These are phyloP conservation scores for Inga leiocalycina DNA, from an alignment of 306 rosid species.

Conservation along the genomic window DNA sequence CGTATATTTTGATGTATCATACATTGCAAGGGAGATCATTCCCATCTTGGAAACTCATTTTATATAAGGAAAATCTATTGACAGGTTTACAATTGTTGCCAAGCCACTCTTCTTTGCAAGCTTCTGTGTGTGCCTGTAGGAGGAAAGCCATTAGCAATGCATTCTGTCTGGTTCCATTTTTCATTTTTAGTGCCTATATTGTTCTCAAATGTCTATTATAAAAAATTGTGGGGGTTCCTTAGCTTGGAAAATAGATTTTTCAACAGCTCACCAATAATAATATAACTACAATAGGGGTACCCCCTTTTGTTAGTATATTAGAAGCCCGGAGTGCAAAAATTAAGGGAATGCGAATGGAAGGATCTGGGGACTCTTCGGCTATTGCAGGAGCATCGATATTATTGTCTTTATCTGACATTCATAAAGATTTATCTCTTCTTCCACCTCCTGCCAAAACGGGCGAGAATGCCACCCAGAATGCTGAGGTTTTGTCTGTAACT, in stretches of 20 bases:
- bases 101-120: background rate
- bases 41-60: too few species aligned
- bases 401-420: slow-evolving; percentile 74
- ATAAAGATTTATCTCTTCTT: slow-evolving; percentile 63
- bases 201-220: slow-evolving; percentile 5
- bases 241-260: slow-evolving; percentile 66
- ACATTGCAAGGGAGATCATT: too few species aligned
- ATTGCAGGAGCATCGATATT: slow-evolving; percentile 91
- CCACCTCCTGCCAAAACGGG: slow-evolving; percentile 64
- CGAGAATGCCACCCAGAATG: slow-evolving; percentile 54
- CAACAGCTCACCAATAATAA: slow-evolving; percentile 67
- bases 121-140: slow-evolving; percentile 5
- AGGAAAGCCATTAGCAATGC: slow-evolving; percentile 10
- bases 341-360: slow-evolving; percentile 72
- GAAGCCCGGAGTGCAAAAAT: slow-evolving; percentile 80
- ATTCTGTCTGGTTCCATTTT: slow-evolving; percentile 18
- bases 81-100: too few species aligned
- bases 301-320: slow-evolving; percentile 70
- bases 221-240: slow-evolving; percentile 42
- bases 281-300: slow-evolving; percentile 52
- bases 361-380: slow-evolving; percentile 88
- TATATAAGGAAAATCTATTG: too few species aligned
- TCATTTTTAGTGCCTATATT: background rate
- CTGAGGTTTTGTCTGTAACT: slow-evolving; percentile 54
- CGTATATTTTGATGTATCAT: too few species aligned